phyloP scores from a whole-genome alignment of 2,329 filamentous ascomycete species.

The Didymellaceae sp. region DNA sequence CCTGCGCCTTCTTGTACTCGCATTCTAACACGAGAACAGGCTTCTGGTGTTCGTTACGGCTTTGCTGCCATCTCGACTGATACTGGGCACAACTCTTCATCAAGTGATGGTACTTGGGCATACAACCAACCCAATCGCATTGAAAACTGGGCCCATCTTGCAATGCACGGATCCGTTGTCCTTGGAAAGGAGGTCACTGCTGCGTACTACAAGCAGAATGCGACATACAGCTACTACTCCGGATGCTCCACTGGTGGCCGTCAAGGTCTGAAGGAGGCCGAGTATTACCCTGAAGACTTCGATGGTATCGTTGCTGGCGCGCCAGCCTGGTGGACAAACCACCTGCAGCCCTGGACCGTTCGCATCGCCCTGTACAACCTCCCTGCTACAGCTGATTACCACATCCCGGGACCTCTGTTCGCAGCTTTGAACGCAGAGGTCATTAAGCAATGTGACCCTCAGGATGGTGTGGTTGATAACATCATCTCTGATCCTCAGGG shows the following conservation, averaged over 20 bases:
- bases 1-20: no score
- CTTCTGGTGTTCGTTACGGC: conserved; percentile 45
- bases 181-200: conserved; percentile 57
- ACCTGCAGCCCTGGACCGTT: conserved; percentile 55
- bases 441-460: conserved; percentile 58
- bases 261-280: conserved; percentile 62
- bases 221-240: conserved; percentile 60
- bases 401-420: conserved; percentile 55
- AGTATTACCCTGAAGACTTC: conserved; percentile 63
- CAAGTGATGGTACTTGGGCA: conserved; percentile 47
- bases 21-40: conserved; percentile 17
- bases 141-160: conserved; percentile 49
- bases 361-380: conserved; percentile 58
- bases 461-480: conserved; percentile 58
- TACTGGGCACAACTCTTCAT: conserved; percentile 53
- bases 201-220: conserved; percentile 55
- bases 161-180: conserved; percentile 57
- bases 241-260: conserved; percentile 67
- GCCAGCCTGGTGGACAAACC: conserved; percentile 58
- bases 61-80: conserved; percentile 55
- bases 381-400: conserved; percentile 53
- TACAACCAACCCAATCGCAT: conserved; percentile 45
- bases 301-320: conserved; percentile 64
- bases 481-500: conserved; percentile 55
- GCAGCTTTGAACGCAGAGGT: conserved; percentile 52